Evolutionary conservation across 768 basidiomycete genomes (phyloP), one percentile per base, ranked within the genome.

Genomic region (Mycena vulgaris): DNA sequence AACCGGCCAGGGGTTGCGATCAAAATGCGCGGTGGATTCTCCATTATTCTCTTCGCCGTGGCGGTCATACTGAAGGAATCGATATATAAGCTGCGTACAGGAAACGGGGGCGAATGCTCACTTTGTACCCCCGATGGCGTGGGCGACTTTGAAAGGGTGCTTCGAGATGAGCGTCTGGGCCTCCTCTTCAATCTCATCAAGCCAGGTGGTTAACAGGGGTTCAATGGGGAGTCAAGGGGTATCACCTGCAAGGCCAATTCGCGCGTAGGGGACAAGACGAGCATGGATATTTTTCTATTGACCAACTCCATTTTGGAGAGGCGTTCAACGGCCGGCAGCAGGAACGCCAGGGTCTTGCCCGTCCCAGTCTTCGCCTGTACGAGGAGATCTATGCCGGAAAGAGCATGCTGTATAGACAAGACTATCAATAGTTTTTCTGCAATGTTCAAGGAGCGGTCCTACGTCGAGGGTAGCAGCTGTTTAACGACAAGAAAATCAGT

Each of bases 1-100:
- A 94, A 83, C n/a, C 93, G 86, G 57, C 93, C 93, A 5, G 93
- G 93, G 3, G 93, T 94, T 13, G 92, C 92, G 39, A 93, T 87
- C 42, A 94, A 84, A 48, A 94, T 85, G 71, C 92, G 83, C 31
- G 81, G 82, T 28, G 80, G 81, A 6, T 66, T 66, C 2, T 71
- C 68, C 14, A 72, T 75, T 9, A 84, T 66, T 30, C 68, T 78
- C 25, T 74, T 78, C 40, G 63, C 31, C 16, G 66, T 68, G 11
- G 74, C 63, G 37, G 47, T 68, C 63, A 68, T 71, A 55, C 76
- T 73, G 58, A 10, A 63, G 23, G 57, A 33, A n/a, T 37, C 63
- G 57, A 4, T 4, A 35, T 48, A 45, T 45, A 23, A 60, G 21
- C 30, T 35, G 28, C 7, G 11, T 56, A 49, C 21, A 27, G 2